phyloP scores from a whole-genome alignment of 345 rosid genomes.

The Hibiscus mutabilis region DNA sequence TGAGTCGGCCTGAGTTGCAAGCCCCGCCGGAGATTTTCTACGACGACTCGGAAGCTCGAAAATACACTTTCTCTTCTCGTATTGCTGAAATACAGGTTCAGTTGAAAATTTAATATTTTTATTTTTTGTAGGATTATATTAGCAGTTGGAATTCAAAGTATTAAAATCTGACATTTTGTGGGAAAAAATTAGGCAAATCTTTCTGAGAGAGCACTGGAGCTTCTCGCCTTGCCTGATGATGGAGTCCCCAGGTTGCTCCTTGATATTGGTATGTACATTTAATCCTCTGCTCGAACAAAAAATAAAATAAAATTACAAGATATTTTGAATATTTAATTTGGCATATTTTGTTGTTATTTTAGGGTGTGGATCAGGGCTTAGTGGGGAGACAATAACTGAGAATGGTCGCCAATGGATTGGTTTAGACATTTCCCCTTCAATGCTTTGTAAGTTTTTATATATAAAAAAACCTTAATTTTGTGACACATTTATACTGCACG shows the following conservation, averaged over 20 bases:
- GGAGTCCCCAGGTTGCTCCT: constrained; percentile 76
- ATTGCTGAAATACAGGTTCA: constrained; percentile 84
- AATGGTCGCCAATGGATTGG: constrained; percentile 86
- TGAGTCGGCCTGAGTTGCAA: constrained; percentile 55
- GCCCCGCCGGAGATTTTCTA: constrained; percentile 98
- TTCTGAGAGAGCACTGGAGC: constrained; percentile 94
- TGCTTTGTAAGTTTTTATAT: constrained; percentile 28
- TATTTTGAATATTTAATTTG: background rate
- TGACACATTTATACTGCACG: background rate
- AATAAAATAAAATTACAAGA: background rate
- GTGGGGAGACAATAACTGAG: constrained; percentile 86
- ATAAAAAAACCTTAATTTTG: background rate
- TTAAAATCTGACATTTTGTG: background rate
- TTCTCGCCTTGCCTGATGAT: constrained; percentile 81
- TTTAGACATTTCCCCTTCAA: constrained; percentile 76
- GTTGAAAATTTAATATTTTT: background rate
- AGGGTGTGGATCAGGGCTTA: constrained; percentile 96
- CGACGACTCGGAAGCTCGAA: constrained; percentile 75
- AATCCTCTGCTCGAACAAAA: background rate
- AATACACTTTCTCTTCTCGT: constrained; percentile 92
- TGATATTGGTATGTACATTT: constrained; percentile 52
- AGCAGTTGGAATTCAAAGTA: background rate
- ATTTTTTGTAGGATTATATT: background rate
- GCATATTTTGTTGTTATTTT: constrained; percentile 10
- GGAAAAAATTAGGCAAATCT: constrained; percentile 43